These are phyloP conservation scores for Lachancea meyersii DNA, from an alignment of 805 yeast genomes.

Conservation along the genomic window DNA sequence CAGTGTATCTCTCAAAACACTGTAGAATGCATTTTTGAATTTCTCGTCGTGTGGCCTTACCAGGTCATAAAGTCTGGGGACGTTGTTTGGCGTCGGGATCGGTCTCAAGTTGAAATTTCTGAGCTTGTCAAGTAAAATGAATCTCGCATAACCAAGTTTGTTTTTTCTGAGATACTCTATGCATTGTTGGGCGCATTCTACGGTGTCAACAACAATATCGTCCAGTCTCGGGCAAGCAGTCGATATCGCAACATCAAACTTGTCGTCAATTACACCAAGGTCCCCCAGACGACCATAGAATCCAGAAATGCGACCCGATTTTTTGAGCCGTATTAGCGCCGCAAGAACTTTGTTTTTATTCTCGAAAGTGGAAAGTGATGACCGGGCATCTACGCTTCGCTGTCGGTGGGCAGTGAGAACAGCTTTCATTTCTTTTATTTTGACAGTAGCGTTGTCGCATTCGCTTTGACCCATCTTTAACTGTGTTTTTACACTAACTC, in stretches of 20 bases:
- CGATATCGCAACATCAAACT: conserved; percentile 87
- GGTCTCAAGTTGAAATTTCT: conserved; percentile 52
- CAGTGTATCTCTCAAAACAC: conserved; percentile 78
- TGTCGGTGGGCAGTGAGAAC: conserved; percentile 52
- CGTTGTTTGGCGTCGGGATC: conserved; percentile 66
- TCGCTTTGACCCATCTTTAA: conserved; percentile 53
- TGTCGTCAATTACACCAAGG: conserved; percentile 81
- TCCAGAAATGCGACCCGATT: conserved; percentile 77
- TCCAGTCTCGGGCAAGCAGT: conserved; percentile 91
- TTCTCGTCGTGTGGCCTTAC: conserved; percentile 58
- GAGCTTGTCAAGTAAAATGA: conserved; percentile 72
- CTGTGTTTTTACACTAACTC: conserved; percentile 46
- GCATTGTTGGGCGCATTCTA: conserved; percentile 65
- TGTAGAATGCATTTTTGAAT: conserved; percentile 83
- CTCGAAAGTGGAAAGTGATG: conserved; percentile 49
- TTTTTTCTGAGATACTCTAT: conserved; percentile 78
- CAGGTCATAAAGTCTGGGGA: conserved; percentile 79
- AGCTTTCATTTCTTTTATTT: conserved; percentile 48
- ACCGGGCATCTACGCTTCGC: conserved; percentile 59
- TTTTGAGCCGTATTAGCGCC: conserved; percentile 61
- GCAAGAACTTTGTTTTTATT: conserved; percentile 69
- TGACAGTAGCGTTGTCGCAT: conserved; percentile 41
- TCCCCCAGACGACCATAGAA: conserved; percentile 90
- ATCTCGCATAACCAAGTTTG: conserved; percentile 82
- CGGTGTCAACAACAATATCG: conserved; percentile 84